phyloP scores from a whole-genome alignment of 768 basidiomycete species.

The Plicaturopsis crispa region DNA sequence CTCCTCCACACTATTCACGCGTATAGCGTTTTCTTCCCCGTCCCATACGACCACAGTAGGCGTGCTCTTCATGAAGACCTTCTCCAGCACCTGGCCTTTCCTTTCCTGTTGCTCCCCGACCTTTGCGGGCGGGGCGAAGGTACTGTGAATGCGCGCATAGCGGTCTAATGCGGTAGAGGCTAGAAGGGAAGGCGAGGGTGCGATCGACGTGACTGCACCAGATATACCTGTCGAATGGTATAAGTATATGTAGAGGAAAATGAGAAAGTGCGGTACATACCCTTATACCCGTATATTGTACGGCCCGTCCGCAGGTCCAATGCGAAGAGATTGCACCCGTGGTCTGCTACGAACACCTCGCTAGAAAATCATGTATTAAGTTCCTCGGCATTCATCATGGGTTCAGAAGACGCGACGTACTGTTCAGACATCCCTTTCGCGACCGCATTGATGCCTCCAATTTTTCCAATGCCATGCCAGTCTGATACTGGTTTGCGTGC shows the following conservation, averaged over 20 bases:
- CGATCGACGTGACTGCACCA: constrained; percentile 61
- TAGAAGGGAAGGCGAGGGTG: constrained; percentile 44
- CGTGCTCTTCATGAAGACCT: constrained; percentile 50
- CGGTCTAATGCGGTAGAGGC: constrained; percentile 64
- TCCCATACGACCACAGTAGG: constrained; percentile 68
- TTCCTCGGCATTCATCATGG: no score
- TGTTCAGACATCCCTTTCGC: constrained; percentile 56
- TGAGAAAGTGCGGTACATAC: constrained; percentile 21
- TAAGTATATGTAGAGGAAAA: background rate
- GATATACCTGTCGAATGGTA: constrained; percentile 46
- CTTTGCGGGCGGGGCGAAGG: constrained; percentile 40
- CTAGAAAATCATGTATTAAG: constrained; percentile 25
- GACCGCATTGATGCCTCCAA: constrained; percentile 52
- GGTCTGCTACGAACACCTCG: constrained; percentile 64
- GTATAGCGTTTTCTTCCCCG: constrained; percentile 13
- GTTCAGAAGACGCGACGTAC: constrained; percentile 35
- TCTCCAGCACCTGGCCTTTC: constrained; percentile 57
- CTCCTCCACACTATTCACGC: constrained; percentile 8
- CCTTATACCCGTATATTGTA: constrained; percentile 60
- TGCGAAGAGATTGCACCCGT: constrained; percentile 53
- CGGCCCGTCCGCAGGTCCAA: constrained; percentile 65
- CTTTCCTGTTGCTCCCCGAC: constrained; percentile 43
- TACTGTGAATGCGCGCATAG: constrained; percentile 63
- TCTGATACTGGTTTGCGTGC: constrained; percentile 61
- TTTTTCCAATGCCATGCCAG: constrained; percentile 54